Percentiles rank a stretch among this genome's conserved stretches.
These are phyloP conservation scores for Pseudogymnoascus sp. DNA, from an alignment of 2,329 filamentous ascomycete species.

Conservation along the genomic window DNA sequence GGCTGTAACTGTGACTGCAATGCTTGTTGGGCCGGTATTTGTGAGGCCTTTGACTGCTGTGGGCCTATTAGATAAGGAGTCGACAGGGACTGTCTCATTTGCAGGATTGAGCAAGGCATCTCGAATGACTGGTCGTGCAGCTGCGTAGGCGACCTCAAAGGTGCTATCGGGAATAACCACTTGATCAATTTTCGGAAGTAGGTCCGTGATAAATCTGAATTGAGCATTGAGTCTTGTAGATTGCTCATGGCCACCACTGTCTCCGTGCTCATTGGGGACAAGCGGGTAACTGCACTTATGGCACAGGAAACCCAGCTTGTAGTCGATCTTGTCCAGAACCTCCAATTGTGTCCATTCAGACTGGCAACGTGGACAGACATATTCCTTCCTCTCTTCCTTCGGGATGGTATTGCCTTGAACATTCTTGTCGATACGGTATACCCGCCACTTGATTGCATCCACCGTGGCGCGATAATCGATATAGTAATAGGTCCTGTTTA, in stretches of 20 bases:
- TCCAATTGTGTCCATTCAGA: constrained; percentile 87
- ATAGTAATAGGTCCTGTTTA: constrained; percentile 90
- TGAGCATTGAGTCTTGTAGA: constrained; percentile 71
- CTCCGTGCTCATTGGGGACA: constrained; percentile 59
- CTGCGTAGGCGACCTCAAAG: constrained; percentile 62
- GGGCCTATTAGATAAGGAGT: constrained; percentile 48
- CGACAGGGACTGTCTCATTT: constrained; percentile 52
- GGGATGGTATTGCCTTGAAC: constrained; percentile 80
- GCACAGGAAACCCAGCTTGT: constrained; percentile 68
- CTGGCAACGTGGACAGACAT: constrained; percentile 74
- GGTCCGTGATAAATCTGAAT: constrained; percentile 70
- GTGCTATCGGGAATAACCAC: constrained; percentile 67
- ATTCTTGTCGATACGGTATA: constrained; percentile 80
- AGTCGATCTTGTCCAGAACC: constrained; percentile 69
- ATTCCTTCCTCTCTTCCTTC: constrained; percentile 84
- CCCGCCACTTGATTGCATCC: constrained; percentile 91
- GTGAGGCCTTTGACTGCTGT: constrained; percentile 64
- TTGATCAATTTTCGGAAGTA: constrained; percentile 71
- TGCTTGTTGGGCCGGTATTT: constrained; percentile 61
- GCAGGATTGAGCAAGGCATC: constrained; percentile 61
- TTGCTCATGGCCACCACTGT: constrained; percentile 65
- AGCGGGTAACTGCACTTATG: constrained; percentile 66
- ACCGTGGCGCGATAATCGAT: constrained; percentile 93
- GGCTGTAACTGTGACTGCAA: constrained; percentile 63
- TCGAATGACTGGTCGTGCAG: constrained; percentile 57